These are phyloP conservation scores for Madurella fahalii DNA, from an alignment of 2,329 filamentous ascomycete species.

Conservation along the genomic window DNA sequence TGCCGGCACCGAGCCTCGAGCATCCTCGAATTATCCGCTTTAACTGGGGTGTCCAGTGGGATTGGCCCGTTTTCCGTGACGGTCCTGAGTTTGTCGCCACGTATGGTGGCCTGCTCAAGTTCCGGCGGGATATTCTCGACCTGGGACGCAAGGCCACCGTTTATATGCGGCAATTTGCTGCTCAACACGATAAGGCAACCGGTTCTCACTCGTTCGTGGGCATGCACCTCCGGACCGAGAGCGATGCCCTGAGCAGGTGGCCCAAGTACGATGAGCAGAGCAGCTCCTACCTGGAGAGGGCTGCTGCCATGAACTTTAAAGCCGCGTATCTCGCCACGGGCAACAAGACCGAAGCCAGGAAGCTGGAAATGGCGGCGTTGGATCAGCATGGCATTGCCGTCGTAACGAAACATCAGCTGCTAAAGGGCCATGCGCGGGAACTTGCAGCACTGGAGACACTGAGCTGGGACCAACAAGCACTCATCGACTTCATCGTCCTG, in stretches of 20 bases:
- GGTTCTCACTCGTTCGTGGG: constrained; percentile 34
- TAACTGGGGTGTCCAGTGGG: constrained; percentile 43
- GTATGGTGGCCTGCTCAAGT: constrained; percentile 39
- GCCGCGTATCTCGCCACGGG: constrained; percentile 45
- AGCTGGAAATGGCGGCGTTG: constrained; percentile 34
- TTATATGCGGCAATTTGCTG: constrained; percentile 34
- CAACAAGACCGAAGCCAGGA: constrained; percentile 39
- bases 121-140: constrained; percentile 40
- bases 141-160: constrained; percentile 36
- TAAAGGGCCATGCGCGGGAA: constrained; percentile 28
- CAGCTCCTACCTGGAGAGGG: constrained; percentile 36
- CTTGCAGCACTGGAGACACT: constrained; percentile 34
- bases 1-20: constrained; percentile 17
- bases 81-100: constrained; percentile 44
- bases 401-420: constrained; percentile 36
- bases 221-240: constrained; percentile 46
- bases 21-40: constrained; percentile 39
- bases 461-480: constrained; percentile 43
- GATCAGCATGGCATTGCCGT: constrained; percentile 34
- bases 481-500: constrained; percentile 41
- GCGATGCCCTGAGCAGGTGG: constrained; percentile 44
- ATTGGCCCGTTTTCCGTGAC: constrained; percentile 44
- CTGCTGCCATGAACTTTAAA: constrained; percentile 31
- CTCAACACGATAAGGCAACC: constrained; percentile 17
- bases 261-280: constrained; percentile 41